Base-by-base conservation (phyloP, 2,329 filamentous ascomycete genomes). In the Aspergillus fructus region DNA sequence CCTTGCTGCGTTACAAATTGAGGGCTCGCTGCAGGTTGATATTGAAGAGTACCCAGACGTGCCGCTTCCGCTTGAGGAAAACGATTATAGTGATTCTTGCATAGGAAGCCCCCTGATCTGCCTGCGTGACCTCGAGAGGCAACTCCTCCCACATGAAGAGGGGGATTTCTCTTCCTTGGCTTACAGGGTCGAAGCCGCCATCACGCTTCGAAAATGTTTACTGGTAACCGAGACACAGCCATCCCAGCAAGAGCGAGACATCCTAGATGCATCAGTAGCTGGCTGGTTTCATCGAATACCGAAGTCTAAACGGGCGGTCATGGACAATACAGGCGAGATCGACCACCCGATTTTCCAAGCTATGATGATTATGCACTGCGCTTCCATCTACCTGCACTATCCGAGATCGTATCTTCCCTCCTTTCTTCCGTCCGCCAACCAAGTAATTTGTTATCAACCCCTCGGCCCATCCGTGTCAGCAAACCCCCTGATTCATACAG, bases 311-410 rank as follows among this genome's bases (percentile, higher is more conserved):
- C 46, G 46, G 8, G 12, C 24, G 6, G 17, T 40, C 15, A n/a
- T 49, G n/a, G 13, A 37, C 8, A 19, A 19, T 52, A 53, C 21
- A 4, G 57, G 57, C 12, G 34, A 46, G 11, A 11, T 56, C 13
- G 57, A 56, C 24, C 34, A 53, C 15, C 27, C 45, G 34, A 51
- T 59, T 7, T 40, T 56, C 11, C 48, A 59, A 17, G 53, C 53
- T 7, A n/a, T 49, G 17, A 53, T 56, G 53, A n/a, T 59, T 13
- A 55, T 56, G 43, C 53, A 56, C 24, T 59, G 57, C 39, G 57
- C 57, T 4, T 42, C 48, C 37, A 49, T 59, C 24, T 59, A 59
- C 19, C 43, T 59, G 5, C 57, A 59, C 42, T 59, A 52, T 13
- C 37, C 57, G 2, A 49, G 40, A 13, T 59, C 57, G 2, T 49